These are phyloP conservation scores for Phytophthora vignae DNA, from an alignment of 352 stramenopile species.

Conservation along the genomic window DNA sequence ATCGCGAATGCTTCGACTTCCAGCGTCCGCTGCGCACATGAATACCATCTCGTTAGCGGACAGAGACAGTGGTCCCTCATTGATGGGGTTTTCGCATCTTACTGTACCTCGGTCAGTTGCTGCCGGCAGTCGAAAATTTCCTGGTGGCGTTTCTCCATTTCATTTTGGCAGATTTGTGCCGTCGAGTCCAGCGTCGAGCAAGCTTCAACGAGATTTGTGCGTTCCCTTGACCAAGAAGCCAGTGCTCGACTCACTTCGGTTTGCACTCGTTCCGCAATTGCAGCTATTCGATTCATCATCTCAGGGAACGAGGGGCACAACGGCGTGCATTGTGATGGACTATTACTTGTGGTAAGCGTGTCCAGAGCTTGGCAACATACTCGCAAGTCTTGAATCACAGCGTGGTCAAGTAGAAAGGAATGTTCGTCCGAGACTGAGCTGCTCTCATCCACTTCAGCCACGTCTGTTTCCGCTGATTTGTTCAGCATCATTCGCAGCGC, in stretches of 20 bases:
- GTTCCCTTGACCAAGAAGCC: constrained; percentile 54
- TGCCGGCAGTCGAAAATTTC: constrained; percentile 30
- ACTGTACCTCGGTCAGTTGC: constrained; percentile 46
- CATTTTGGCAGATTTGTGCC: constrained; percentile 37
- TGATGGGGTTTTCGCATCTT: not conserved
- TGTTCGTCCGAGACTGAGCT: not conserved
- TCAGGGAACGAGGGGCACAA: constrained; percentile 27
- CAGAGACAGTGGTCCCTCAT: not conserved
- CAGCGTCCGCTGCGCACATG: constrained; percentile 17
- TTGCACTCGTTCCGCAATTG: constrained; percentile 20
- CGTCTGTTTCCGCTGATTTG: not conserved
- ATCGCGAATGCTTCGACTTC: constrained; percentile 35
- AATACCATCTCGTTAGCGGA: constrained; percentile 9
- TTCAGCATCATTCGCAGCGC: constrained; percentile 20
- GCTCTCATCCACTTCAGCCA: not conserved
- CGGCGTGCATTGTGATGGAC: not conserved
- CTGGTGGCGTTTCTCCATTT: constrained; percentile 49
- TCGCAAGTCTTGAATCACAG: constrained; percentile 22
- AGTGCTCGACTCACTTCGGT: constrained; percentile 19
- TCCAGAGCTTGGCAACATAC: constrained; percentile 32
- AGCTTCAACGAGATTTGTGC: constrained; percentile 38
- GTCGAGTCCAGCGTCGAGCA: constrained; percentile 45
- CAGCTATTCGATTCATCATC: constrained; percentile 16
- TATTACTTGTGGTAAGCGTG: constrained; percentile 16
- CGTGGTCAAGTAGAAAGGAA: constrained; percentile 24